These are phyloP conservation scores for Streptanthus diversifolius DNA, from an alignment of 345 rosid genomes.

Conservation along the genomic window DNA sequence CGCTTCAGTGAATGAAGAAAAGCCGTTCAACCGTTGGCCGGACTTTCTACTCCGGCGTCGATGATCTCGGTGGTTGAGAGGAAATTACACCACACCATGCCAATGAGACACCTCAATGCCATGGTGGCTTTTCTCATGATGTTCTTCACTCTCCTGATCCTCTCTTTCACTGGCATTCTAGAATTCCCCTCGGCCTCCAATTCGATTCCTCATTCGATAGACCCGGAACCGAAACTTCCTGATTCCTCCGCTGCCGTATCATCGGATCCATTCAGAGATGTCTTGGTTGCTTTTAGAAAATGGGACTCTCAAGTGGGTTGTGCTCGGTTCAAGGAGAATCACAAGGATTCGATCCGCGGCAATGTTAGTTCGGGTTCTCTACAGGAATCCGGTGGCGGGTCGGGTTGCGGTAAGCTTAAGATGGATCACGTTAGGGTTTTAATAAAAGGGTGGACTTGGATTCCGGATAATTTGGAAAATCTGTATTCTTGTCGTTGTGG, in stretches of 20 bases:
- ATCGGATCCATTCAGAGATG: conserved; percentile 57
- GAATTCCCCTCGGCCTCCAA: conserved; percentile 60
- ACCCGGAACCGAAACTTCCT: background rate
- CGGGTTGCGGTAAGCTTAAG: conserved; percentile 48
- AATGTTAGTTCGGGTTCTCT: conserved; percentile 53
- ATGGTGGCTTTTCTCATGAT: conserved; percentile 48
- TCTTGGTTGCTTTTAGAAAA: conserved; percentile 48
- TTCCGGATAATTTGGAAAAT: conserved; percentile 93
- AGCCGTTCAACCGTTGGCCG: conserved; percentile 18
- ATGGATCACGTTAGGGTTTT: conserved; percentile 63
- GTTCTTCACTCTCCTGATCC: conserved; percentile 58
- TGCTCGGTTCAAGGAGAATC: conserved; percentile 50
- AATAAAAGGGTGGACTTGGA: conserved; percentile 98
- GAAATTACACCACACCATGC: conserved; percentile 40
- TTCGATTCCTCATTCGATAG: conserved; percentile 28
- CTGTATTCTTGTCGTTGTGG: conserved; percentile 79
- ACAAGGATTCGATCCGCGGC: conserved; percentile 30
- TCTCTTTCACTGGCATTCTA: conserved; percentile 71
- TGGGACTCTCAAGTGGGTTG: conserved; percentile 93
- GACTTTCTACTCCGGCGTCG: conserved; percentile 24
- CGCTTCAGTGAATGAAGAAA: conserved; percentile 17
- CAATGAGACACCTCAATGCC: conserved; percentile 54
- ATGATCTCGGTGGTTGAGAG: conserved; percentile 10
- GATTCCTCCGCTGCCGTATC: conserved; percentile 15
- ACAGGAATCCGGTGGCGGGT: conserved; percentile 44